A percentile compares a stretch with the other conserved stretches of the same genome.
Conservation (phyloP, 1,139 yeast species). For the Lizanozyma gosingica region DNA sequence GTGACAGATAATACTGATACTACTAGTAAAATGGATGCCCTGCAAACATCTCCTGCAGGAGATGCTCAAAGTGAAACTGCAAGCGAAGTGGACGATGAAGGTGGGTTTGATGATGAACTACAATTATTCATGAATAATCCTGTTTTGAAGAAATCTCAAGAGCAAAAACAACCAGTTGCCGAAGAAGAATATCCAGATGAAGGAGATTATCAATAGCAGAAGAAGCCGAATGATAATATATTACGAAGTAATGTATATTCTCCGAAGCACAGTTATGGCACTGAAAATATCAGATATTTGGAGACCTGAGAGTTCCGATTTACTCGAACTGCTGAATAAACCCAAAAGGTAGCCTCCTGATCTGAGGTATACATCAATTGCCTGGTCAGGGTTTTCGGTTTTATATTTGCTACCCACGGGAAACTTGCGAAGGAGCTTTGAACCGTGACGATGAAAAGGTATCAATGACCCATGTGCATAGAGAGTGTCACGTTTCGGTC, state of each 20-base stretch:
- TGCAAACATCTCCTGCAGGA: too few species aligned
- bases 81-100: background rate
- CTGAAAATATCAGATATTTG: slow-evolving; percentile 40
- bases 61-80: background rate
- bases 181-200: slow-evolving; percentile 9
- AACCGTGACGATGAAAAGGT: slow-evolving; percentile 39
- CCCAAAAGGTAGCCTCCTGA: slow-evolving; percentile 54
- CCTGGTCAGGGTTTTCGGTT: slow-evolving; percentile 6
- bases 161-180: background rate
- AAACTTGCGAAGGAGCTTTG: slow-evolving; percentile 32
- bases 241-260: slow-evolving; percentile 23
- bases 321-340: slow-evolving; percentile 27
- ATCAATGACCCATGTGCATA: slow-evolving; percentile 15
- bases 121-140: background rate
- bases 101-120: slow-evolving; percentile 13
- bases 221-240: slow-evolving; percentile 18
- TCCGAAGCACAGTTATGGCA: slow-evolving; percentile 30
- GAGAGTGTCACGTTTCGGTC: slow-evolving; percentile 24
- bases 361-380: slow-evolving; percentile 36
- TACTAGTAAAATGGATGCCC: too few species aligned
- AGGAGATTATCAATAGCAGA: slow-evolving; percentile 18
- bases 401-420: slow-evolving; percentile 7
- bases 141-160: slow-evolving; percentile 1
- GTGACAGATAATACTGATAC: slow-evolving; percentile 5
- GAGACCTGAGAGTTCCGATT: slow-evolving; percentile 25